Conservation (phyloP, 257 asterid genomes). For the Cinchona pubescens region DNA sequence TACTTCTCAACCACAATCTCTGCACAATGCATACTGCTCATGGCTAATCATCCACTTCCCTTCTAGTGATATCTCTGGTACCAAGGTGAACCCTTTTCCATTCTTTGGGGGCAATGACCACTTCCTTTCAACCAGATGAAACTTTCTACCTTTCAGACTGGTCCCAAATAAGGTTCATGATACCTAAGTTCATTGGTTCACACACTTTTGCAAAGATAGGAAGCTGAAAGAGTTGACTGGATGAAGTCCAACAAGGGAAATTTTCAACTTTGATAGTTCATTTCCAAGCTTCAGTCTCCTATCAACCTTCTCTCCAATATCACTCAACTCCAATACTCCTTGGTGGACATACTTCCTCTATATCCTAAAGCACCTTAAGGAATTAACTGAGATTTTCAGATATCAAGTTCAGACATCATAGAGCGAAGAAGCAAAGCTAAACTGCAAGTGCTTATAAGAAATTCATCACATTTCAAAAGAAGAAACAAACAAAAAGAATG, state of each 20-base stretch:
- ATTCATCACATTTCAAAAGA: not conserved
- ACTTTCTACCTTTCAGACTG: too few relatives aligned
- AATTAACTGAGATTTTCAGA: not conserved
- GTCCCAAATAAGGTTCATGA: too few relatives aligned
- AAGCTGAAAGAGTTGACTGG: too few relatives aligned
- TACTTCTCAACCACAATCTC: too few relatives aligned
- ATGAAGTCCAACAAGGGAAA: not conserved
- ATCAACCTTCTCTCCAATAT: not conserved
- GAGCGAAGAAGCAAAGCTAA: not conserved
- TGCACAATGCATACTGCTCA: too few relatives aligned
- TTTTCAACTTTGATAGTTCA: too few relatives aligned
- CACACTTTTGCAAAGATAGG: too few relatives aligned
- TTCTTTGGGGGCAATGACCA: not conserved
- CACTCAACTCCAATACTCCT: not conserved
- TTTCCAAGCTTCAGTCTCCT: not conserved
- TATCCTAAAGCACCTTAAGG: not conserved
- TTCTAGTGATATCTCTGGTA: too few relatives aligned
- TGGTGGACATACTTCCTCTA: not conserved
- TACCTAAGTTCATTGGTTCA: too few relatives aligned
- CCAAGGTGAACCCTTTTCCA: too few relatives aligned
- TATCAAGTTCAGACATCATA: not conserved
- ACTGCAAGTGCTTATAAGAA: not conserved
- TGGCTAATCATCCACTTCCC: too few relatives aligned
- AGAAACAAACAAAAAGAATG: not conserved
- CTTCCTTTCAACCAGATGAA: not conserved